Percentiles rank a stretch among this genome's conserved stretches.
Evolutionary conservation across 305 asterid species (phyloP).

Genomic region (Fraxinus nigra): DNA sequence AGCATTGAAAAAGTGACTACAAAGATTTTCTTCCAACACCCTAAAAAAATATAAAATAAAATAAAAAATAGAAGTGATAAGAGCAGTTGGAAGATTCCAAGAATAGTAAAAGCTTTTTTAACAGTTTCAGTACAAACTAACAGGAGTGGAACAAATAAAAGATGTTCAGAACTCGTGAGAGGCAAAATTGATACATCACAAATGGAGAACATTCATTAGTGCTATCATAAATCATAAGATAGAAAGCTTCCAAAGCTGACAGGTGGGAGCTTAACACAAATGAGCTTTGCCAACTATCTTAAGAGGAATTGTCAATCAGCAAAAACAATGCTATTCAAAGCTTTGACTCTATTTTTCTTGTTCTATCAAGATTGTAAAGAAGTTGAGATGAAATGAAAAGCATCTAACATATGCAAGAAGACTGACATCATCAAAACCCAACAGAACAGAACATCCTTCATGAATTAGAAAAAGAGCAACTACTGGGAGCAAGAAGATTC

Average conservation of each 20-base stretch:
- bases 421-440: neutral
- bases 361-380: neutral
- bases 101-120: neutral
- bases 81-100: constrained; percentile 1
- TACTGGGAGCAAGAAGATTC: neutral
- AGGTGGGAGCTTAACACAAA: neutral
- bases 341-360: neutral
- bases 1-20: neutral
- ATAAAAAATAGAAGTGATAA: neutral
- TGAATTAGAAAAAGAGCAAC: neutral
- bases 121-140: neutral
- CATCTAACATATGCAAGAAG: neutral
- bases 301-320: neutral
- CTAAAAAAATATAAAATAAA: neutral
- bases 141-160: neutral
- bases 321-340: neutral
- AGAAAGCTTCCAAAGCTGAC: neutral
- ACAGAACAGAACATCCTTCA: neutral
- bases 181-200: neutral
- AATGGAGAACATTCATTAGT: constrained; percentile 1
- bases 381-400: neutral
- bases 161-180: neutral
- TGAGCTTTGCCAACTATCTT: neutral
- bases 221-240: neutral
- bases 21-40: constrained; percentile 3